phyloP scores from a whole-genome alignment of 164 flowering plant species.

The Liriodendron chinense region DNA sequence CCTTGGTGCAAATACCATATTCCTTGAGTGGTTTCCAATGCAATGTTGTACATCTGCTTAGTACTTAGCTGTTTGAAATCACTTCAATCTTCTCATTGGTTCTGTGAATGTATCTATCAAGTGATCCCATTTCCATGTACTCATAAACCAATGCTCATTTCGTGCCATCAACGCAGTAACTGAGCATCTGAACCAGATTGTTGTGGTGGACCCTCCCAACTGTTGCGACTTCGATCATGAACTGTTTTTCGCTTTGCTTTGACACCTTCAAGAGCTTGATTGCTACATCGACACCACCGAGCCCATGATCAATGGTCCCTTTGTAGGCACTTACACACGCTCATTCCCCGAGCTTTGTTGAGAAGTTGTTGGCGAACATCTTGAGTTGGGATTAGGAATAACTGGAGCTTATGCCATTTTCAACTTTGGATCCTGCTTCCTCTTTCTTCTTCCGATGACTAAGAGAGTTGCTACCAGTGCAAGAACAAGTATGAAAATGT shows the following conservation, averaged over 20 bases:
- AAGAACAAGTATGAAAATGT: neutral
- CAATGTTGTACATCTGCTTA: constrained; percentile 6
- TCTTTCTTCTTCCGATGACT: neutral
- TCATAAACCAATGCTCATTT: constrained; percentile 4
- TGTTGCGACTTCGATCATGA: constrained; percentile 11
- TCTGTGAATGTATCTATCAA: constrained; percentile 5
- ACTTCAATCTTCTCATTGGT: neutral
- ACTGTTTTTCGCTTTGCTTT: constrained; percentile 2
- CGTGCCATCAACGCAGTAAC: neutral
- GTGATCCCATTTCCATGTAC: constrained; percentile 13
- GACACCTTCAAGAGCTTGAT: constrained; percentile 7
- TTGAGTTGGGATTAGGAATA: constrained; percentile 6
- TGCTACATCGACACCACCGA: neutral
- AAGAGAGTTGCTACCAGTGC: neutral
- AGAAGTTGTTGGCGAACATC: constrained; percentile 4
- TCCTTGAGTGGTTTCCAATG: constrained; percentile 9
- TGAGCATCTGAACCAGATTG: constrained; percentile 2
- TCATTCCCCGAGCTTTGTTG: constrained; percentile 11
- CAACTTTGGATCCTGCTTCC: neutral
- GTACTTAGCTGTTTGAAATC: neutral
- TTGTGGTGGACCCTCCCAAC: neutral
- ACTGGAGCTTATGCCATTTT: neutral
- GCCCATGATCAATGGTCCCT: neutral
- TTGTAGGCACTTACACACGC: constrained; percentile 16
- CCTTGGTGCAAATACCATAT: constrained; percentile 8